phyloP scores from a whole-genome alignment of 306 rosid species.

The Crotalaria pallida region DNA sequence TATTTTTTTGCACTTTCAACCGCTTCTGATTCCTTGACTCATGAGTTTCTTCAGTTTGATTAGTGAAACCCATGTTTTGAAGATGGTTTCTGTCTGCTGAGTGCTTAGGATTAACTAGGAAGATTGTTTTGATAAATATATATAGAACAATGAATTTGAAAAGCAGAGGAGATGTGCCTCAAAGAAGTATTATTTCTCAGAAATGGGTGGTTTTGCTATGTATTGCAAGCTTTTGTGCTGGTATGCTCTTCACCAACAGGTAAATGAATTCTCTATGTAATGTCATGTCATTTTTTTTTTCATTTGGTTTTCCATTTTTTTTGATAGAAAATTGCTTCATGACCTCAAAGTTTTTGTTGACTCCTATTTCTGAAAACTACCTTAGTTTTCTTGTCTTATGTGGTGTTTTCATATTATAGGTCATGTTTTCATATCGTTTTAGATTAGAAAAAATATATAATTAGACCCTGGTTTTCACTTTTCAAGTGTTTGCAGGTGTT shows the following conservation, averaged over 20 bases:
- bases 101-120: not conserved
- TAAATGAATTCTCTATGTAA: constrained; percentile 9
- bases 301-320: not conserved
- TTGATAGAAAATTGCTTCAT: not conserved
- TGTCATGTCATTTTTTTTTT: not conserved
- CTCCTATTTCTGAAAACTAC: not conserved
- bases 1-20: not conserved
- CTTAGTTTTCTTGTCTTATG: not conserved
- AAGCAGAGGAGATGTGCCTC: constrained; percentile 62
- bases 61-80: not conserved
- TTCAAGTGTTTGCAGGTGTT: not conserved
- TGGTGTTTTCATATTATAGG: not conserved
- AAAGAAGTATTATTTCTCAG: constrained; percentile 49
- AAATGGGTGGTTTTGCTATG: constrained; percentile 81
- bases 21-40: constrained; percentile 8
- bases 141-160: constrained; percentile 62
- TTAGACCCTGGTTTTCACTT: not conserved
- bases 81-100: constrained; percentile 31
- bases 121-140: not conserved
- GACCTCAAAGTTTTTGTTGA: not conserved
- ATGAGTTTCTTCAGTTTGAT: constrained; percentile 16
- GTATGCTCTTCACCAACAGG: constrained; percentile 90
- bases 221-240: constrained; percentile 78
- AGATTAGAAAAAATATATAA: not conserved
- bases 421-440: constrained; percentile 20